Base-by-base conservation (phyloP, 2,329 filamentous ascomycete species). In the Fusarium decemcellulare region DNA sequence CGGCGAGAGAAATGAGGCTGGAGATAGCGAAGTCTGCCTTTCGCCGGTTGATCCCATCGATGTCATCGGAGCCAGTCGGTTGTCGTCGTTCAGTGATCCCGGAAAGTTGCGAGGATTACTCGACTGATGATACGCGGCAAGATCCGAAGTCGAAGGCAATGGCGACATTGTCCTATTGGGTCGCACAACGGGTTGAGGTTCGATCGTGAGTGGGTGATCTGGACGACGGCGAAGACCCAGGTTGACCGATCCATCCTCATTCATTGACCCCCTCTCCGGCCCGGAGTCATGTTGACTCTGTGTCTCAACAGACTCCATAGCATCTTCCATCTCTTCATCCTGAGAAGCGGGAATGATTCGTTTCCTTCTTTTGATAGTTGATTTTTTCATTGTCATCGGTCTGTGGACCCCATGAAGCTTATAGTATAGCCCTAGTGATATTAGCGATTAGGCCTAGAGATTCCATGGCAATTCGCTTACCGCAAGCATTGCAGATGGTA, bases 371-470 rank as follows among this genome's bases (percentile, higher is more conserved):
- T 99, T 98, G 79, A 99, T 99, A 29, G 97, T 93, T 4, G 94
- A 92, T 80, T 98, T 98, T 81, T 98, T 99, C 96, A 99, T 98
- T n/a, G 94, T 94, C 6, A 96, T 93, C 0, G 96, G 96, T 43
- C 96, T 89, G 80, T 98, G 95, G 32, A 94, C 91, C 58, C 95
- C 95, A 78, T 99, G 96, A 4, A 99, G 89, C 80, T 98, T 98
- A 83, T 97, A 94, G 80, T 99, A 99, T 4, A 99, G 84, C 6
- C 95, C 94, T 97, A 71, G 5, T 29, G 10, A 32, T 32, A 51
- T 72, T 57, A 70, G 65, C 55, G 47, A 68, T 52, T 47, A 63
- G 23, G 18, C 14, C 27, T 30, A 8, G n/a, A 42, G 15, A 30
- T 14, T 29, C 44, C 37, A 46, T 44, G 7, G 14, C n/a, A 14